Evolutionary conservation across 2,329 filamentous ascomycete genomes (phyloP), one percentile per base, ranked within the genome.

Genomic region (Bipolaris oryzae): DNA sequence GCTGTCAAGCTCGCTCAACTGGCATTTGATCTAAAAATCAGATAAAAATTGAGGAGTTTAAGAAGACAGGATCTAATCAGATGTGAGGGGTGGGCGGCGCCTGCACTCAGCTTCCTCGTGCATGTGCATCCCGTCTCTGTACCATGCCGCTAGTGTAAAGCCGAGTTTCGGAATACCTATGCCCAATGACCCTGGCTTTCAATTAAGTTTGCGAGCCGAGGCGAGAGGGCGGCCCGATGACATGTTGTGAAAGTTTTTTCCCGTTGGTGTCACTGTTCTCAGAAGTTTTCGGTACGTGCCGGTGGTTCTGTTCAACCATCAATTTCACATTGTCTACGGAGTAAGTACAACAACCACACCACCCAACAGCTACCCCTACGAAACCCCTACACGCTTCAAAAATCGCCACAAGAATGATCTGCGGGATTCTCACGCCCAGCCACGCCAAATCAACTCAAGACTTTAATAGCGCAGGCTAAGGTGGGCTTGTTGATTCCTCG

Each of bases 1-100:
- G 33, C 20, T 33, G 21, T 50, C 46, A 50, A 28, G 50, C 42
- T 53, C 53, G 37, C 37, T 41, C 16, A 20, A 31, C 37, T 49
- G 23, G 13, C 35, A 9, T 13, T 20, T 31, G 5, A 16, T 38
- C 20, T 43, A 21, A 21, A 13, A 49, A 58, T 53, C 56, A 46
- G 60, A 65, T 60, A 53, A 35, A 15, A 35, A 37, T 33, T 9
- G 33, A 39, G 10, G 47, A 23, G 53, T n/a, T 53, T 28, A 48
- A 46, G 23, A 43, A 38, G 37, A 51, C 15, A 46, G 16, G 31
- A 68, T 68, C 67, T 69, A 64, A 69, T 69, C 67, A 64, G 66
- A 69, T 68, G 53, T n/a, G n/a, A 28, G 35, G 35, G 55, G 20
- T 21, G 37, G 35, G 38, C 33, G 23, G 34, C 20, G 18, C 23